Conservation (phyloP, 2,329 filamentous ascomycete genomes). For the Alternaria conjuncta region DNA sequence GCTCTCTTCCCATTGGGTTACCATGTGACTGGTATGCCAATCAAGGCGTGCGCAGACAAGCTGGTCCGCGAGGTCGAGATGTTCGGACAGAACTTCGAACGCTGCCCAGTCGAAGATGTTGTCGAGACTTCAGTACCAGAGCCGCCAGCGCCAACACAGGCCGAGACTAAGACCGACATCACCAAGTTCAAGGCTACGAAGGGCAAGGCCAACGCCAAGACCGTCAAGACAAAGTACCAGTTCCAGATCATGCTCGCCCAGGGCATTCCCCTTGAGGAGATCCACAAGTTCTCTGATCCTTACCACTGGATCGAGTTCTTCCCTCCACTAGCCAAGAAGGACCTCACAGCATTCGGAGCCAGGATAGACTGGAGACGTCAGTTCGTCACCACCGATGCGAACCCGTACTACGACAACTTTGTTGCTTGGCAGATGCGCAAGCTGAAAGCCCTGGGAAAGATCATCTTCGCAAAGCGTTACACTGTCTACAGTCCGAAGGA, state of each 20-base stretch:
- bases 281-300: conserved; percentile 92
- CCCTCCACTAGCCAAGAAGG: conserved; percentile 77
- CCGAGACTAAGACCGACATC: conserved; percentile 75
- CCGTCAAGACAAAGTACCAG: conserved; percentile 92
- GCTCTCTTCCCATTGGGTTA: conserved; percentile 90
- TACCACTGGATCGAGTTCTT: conserved; percentile 92
- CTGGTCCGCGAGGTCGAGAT: conserved; percentile 85
- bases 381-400: conserved; percentile 94
- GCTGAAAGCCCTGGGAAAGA: conserved; percentile 86
- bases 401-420: conserved; percentile 96
- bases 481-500: conserved; percentile 90
- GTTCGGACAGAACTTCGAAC: conserved; percentile 87
- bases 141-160: conserved; percentile 66
- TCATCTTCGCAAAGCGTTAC: conserved; percentile 91
- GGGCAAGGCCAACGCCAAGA: conserved; percentile 84
- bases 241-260: conserved; percentile 94
- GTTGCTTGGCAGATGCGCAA: conserved; percentile 97
- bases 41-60: conserved; percentile 97
- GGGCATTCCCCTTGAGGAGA: conserved; percentile 85
- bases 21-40: conserved; percentile 92
- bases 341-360: conserved; percentile 83
- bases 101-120: conserved; percentile 59
- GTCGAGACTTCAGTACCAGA: conserved; percentile 55
- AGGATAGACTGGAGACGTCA: conserved; percentile 92
- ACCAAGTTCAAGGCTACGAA: conserved; percentile 86